Conservation (phyloP, 2,329 filamentous ascomycete genomes). For the Fusarium virguliforme region DNA sequence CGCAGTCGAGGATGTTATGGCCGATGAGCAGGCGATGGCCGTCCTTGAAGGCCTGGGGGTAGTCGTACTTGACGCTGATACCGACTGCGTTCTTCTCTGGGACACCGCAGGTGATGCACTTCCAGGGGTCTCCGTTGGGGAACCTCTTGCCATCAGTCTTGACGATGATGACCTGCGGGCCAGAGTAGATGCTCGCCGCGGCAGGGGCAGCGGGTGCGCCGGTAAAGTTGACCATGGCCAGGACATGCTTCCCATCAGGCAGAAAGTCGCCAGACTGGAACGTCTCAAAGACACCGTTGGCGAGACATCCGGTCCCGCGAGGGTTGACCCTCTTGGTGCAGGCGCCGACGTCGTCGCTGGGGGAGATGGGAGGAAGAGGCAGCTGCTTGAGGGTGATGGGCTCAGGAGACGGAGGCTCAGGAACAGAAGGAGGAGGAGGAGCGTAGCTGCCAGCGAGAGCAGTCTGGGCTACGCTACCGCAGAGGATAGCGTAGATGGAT, state of each 20-base stretch:
- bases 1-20: constrained; percentile 58
- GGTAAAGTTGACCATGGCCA: constrained; percentile 58
- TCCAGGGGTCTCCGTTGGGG: constrained; percentile 63
- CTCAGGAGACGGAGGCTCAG: constrained; percentile 15
- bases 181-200: constrained; percentile 59
- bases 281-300: background rate
- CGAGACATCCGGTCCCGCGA: constrained; percentile 23
- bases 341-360: background rate
- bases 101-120: constrained; percentile 63
- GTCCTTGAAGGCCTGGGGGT: constrained; percentile 62
- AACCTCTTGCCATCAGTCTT: constrained; percentile 61
- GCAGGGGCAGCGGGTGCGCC: constrained; percentile 60
- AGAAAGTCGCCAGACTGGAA: constrained; percentile 52
- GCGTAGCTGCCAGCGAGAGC: background rate
- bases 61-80: constrained; percentile 50
- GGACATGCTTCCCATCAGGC: constrained; percentile 61
- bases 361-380: constrained; percentile 22
- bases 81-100: constrained; percentile 51
- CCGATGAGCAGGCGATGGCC: constrained; percentile 57
- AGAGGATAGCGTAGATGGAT: background rate
- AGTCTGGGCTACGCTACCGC: background rate
- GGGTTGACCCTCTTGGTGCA: constrained; percentile 13
- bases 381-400: constrained; percentile 20
- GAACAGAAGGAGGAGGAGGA: background rate
- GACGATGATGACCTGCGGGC: constrained; percentile 61